These are phyloP conservation scores for Mariannaea sp. DNA, from an alignment of 2,329 filamentous ascomycete species.

Conservation along the genomic window DNA sequence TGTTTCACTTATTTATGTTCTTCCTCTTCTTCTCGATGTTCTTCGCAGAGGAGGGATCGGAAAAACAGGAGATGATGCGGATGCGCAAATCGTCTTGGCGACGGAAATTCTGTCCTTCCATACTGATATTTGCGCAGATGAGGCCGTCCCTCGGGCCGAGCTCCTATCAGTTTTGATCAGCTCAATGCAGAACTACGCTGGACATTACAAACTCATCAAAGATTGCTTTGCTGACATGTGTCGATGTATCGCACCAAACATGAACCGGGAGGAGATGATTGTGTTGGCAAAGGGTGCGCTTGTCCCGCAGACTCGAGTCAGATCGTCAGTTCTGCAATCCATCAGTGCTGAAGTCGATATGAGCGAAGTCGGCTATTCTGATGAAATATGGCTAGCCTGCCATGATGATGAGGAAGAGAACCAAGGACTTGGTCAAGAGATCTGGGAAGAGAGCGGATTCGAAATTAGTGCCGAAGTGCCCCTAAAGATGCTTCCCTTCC, in stretches of 20 bases:
- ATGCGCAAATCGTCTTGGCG: slow-evolving; percentile 87
- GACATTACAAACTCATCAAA: slow-evolving; percentile 94
- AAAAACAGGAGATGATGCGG: slow-evolving; percentile 73
- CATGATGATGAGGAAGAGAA: slow-evolving; percentile 93
- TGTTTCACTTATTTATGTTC: slow-evolving; percentile 83
- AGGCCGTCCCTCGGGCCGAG: slow-evolving; percentile 74
- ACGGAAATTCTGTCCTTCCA: slow-evolving; percentile 90
- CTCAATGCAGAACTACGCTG: slow-evolving; percentile 86
- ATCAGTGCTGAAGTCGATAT: slow-evolving; percentile 92
- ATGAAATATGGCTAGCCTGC: slow-evolving; percentile 91
- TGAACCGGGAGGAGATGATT: slow-evolving; percentile 71
- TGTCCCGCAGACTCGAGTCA: slow-evolving; percentile 77
- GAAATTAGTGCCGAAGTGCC: slow-evolving; percentile 69
- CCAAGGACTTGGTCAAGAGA: slow-evolving; percentile 77
- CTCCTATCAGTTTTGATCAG: slow-evolving; percentile 73
- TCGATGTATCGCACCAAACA: slow-evolving; percentile 82
- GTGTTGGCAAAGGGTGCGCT: slow-evolving; percentile 80
- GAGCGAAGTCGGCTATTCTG: slow-evolving; percentile 81
- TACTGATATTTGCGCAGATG: slow-evolving; percentile 76
- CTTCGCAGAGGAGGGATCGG: slow-evolving; percentile 81
- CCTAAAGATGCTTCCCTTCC: slow-evolving; percentile 72
- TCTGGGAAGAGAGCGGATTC: slow-evolving; percentile 94
- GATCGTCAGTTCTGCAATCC: slow-evolving; percentile 83
- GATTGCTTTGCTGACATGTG: slow-evolving; percentile 89
- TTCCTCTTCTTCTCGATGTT: slow-evolving; percentile 81